Percentiles rank a stretch among this genome's conserved stretches.
Conservation (phyloP, 345 rosid species). For the Crucihimalaya himalaica region DNA sequence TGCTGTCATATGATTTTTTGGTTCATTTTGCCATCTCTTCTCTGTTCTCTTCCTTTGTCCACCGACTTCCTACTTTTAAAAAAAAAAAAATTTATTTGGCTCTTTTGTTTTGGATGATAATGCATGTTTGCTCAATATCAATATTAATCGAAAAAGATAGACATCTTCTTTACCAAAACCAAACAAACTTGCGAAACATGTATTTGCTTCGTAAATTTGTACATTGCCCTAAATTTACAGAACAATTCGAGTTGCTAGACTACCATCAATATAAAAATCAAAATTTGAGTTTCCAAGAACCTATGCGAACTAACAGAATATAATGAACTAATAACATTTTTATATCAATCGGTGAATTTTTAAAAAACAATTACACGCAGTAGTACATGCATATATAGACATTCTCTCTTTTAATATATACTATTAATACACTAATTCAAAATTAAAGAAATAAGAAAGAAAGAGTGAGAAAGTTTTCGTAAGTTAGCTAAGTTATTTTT, state of each 20-base stretch:
- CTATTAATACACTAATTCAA: not conserved
- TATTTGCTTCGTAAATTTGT: not conserved
- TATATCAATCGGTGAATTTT: not conserved
- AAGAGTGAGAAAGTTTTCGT: constrained; percentile 2
- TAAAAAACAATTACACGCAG: not conserved
- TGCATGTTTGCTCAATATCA: no score
- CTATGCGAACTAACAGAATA: not conserved
- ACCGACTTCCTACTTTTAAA: no score
- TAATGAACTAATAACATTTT: not conserved
- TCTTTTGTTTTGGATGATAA: no score
- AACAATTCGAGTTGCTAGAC: not conserved
- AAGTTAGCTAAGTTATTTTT: not conserved
- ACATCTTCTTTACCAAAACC: no score
- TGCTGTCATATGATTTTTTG: no score
- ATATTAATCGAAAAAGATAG: no score
- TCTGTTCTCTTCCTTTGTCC: no score
- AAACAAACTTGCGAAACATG: not conserved
- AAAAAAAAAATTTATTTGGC: no score
- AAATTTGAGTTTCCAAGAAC: not conserved
- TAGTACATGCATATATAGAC: not conserved
- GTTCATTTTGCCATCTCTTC: no score
- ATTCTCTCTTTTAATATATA: not conserved
- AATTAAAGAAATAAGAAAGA: not conserved
- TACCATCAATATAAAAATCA: not conserved
- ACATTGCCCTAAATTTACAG: not conserved